Base-by-base conservation (phyloP, 169 alveolate genomes). In the Plasmodium yoelii region DNA sequence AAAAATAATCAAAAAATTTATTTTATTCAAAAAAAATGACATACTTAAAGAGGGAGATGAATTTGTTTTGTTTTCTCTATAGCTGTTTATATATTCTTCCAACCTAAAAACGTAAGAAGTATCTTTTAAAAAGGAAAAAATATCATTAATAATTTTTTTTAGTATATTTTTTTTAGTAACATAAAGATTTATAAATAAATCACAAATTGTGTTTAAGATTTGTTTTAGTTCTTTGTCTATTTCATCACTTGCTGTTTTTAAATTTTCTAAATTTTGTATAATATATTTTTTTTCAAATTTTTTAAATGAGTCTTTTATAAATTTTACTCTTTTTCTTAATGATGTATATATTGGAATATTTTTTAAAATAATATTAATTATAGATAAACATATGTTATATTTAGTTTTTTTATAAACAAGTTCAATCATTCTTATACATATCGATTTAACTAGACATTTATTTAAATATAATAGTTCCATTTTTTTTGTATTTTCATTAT, bases 171-270 rank as follows among this genome's bases (percentile, higher is more conserved):
- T 77, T 77, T 77, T 77, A 4, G 34, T 64, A 18, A 77, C 57
- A 57, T 64, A 77, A 7, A 77, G 75, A 77, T 77, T 77, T 77
- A 77, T 34, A n/a, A 77, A 44, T 18, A 77, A 24, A 12, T 77
- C 88, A 64, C 88, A 77, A 10, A 77, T 26, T 2, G 88, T 44
- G 34, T 61, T 77, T 63, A 77, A 34, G 22, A 63, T 77, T 65
- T 77, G 73, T 63, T 77, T 77, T 18, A 77, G 8, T 18, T 77
- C 88, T 65, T 64, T 77, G 63, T 77, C 88, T 47, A 77, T 77
- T 63, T 77, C 88, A 4, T 77, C 88, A 64, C 57, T 77, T 46
- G 77, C 88, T 42, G 26, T n/a, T 51, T 42, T 61, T 7, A 77
- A 75, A n/a, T 77, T 77, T 19, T 77, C 18, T 1, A 26, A 26